Conservation (phyloP, 495 filamentous ascomycete genomes). For the Tuber calosporum region DNA sequence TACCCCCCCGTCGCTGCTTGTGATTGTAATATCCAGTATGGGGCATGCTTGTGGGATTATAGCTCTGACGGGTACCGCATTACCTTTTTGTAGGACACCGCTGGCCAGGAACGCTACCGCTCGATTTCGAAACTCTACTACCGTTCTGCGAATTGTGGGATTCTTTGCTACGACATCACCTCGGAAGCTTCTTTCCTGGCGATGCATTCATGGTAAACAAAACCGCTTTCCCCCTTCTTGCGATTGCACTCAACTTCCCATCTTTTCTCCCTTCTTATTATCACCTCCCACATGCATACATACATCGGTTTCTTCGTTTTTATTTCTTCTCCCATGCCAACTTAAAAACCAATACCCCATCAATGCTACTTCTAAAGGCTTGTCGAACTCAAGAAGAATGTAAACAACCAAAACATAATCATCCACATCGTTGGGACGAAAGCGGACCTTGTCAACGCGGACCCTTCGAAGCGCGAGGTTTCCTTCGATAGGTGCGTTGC, state of each 20-base stretch:
- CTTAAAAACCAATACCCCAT: slow-evolving; percentile 6
- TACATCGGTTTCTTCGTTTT: background rate
- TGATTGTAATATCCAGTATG: too few species aligned
- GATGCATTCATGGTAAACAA: slow-evolving; percentile 71
- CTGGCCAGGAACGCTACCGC: slow-evolving; percentile 91
- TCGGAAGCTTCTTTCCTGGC: slow-evolving; percentile 77
- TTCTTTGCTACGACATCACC: slow-evolving; percentile 93
- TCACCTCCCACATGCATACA: background rate
- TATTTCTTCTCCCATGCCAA: background rate
- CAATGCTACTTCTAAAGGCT: slow-evolving; percentile 16
- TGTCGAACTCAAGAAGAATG: slow-evolving; percentile 43
- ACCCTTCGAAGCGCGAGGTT: slow-evolving; percentile 68
- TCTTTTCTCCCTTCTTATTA: slow-evolving; percentile 1
- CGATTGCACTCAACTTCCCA: background rate
- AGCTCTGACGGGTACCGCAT: background rate
- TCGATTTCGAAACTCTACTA: slow-evolving; percentile 92
- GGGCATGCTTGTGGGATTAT: background rate
- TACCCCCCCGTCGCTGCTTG: background rate
- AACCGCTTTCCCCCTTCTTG: background rate
- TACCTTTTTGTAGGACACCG: slow-evolving; percentile 42
- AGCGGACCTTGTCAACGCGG: slow-evolving; percentile 75
- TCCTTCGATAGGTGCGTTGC: slow-evolving; percentile 91
- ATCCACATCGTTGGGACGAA: slow-evolving; percentile 96
- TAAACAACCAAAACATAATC: slow-evolving; percentile 58
- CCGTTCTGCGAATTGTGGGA: slow-evolving; percentile 84